Base-by-base conservation (phyloP, 805 yeast genomes). In the Saccharomycopsis selenospora region DNA sequence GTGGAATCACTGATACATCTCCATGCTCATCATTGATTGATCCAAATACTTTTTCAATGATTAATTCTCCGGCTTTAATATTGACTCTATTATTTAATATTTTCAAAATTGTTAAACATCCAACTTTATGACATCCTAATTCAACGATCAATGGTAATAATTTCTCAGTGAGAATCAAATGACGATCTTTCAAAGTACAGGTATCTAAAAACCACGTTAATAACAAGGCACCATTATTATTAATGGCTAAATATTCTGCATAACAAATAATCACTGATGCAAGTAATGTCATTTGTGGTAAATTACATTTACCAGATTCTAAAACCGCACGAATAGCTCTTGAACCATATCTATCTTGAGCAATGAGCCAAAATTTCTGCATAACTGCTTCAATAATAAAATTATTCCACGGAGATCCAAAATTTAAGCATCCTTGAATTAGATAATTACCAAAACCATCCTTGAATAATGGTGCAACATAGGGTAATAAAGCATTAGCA, bases 371-470 rank as follows among this genome's bases (percentile, higher is more conserved):
- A 59, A 93, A 88, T 55, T 83, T 78, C 40, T 85, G 77, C 52
- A 88, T 66, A 55, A 90, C 79, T 11, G 87, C 76, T 64, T 90
- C 96, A 63, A 86, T 84, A 38, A 93, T 85, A 60, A 91, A 91
- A 60, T 86, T 88, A 61, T 85, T 86, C 75, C 82, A 89, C 0
- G 96, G 96, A 4, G 84, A 67, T 0, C 91, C 93, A 68, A 90
- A 91, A 61, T 86, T 86, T 56, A 90, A 73, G 59, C 96, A 93
- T 48, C 97, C 87, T 66, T 93, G 99, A 48, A 93, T 77, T 14
- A 90, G 97, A 63, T 93, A 93, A 64, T 93, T 93, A 52, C 98
- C 99, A 70, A 85, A 93, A 62, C 93, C 98, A 62, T 93, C 99
- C 60, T 89, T 82, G 62, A 93, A 85, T 55, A 93, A 70, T 44